Evolutionary conservation across 1,284 basidiomycete genomes (phyloP).

Genomic region (Inonotus hispidus): DNA sequence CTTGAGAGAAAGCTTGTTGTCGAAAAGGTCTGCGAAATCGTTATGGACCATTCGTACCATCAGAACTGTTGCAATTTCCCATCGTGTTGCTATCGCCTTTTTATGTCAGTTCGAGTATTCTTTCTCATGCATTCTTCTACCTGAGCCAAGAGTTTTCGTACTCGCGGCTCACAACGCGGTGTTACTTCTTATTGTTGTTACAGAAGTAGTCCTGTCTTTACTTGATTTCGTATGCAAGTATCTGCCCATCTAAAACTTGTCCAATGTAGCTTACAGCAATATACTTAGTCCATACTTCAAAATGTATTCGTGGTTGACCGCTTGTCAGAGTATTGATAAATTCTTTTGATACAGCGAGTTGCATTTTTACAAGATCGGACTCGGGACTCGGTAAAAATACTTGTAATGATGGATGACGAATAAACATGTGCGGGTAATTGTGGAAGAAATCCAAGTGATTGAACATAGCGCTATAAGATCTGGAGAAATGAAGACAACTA

Average conservation of each 20-base stretch:
- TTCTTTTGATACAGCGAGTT: background rate
- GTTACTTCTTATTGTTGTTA: slow-evolving; percentile 5
- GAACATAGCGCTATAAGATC: background rate
- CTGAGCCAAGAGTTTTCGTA: too few species aligned
- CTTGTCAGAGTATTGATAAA: too few species aligned
- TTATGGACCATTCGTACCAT: background rate
- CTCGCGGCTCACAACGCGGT: background rate
- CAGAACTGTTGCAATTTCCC: background rate
- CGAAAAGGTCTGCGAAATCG: background rate
- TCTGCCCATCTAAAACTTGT: background rate
- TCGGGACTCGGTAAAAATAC: background rate
- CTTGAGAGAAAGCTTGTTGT: background rate
- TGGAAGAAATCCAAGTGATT: background rate
- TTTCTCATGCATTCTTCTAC: too few species aligned
- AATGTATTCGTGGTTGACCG: background rate
- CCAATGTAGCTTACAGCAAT: background rate
- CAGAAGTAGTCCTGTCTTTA: slow-evolving; percentile 15
- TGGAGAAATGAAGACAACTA: background rate
- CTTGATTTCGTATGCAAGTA: background rate
- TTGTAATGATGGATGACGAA: background rate
- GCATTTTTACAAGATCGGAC: background rate
- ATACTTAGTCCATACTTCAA: background rate
- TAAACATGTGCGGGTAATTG: background rate
- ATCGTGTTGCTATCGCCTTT: background rate
- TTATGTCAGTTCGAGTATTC: too few species aligned